Evolutionary conservation across 352 stramenopile genomes (phyloP).

Genomic region (Elongisporangium prolatum): DNA sequence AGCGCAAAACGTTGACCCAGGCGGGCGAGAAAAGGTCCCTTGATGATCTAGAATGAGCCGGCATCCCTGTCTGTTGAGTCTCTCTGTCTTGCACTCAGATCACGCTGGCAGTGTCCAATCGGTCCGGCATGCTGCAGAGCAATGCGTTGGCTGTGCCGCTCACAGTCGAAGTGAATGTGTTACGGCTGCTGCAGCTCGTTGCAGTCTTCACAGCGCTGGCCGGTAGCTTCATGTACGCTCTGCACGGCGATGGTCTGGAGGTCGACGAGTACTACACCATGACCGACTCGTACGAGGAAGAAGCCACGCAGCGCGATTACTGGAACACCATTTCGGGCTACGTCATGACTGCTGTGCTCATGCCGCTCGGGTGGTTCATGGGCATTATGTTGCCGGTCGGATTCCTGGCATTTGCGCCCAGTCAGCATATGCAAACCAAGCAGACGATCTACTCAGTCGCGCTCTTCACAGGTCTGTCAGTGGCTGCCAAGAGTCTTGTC

Average conservation of each 20-base stretch:
- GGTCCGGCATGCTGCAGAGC: background rate
- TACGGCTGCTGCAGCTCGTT: background rate
- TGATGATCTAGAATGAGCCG: no score
- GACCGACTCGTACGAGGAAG: background rate
- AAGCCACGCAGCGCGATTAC: background rate
- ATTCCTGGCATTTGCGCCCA: background rate
- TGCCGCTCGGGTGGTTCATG: background rate
- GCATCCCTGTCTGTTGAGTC: background rate
- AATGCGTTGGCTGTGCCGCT: background rate
- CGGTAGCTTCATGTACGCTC: background rate
- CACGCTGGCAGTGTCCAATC: background rate
- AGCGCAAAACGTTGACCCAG: no score
- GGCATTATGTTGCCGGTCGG: background rate
- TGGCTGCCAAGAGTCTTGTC: background rate
- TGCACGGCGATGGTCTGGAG: background rate
- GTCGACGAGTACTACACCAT: background rate
- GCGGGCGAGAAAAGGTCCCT: no score
- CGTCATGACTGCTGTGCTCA: background rate
- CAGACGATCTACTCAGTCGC: background rate
- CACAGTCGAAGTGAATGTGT: background rate
- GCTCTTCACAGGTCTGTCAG: background rate
- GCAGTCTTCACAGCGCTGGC: background rate
- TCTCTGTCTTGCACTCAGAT: background rate
- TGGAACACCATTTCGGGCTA: background rate
- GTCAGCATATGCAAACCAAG: background rate